A percentile compares a stretch with the other conserved stretches of the same genome.
Conservation (phyloP, 2,329 filamentous ascomycete species). For the Fusarium sp. region DNA sequence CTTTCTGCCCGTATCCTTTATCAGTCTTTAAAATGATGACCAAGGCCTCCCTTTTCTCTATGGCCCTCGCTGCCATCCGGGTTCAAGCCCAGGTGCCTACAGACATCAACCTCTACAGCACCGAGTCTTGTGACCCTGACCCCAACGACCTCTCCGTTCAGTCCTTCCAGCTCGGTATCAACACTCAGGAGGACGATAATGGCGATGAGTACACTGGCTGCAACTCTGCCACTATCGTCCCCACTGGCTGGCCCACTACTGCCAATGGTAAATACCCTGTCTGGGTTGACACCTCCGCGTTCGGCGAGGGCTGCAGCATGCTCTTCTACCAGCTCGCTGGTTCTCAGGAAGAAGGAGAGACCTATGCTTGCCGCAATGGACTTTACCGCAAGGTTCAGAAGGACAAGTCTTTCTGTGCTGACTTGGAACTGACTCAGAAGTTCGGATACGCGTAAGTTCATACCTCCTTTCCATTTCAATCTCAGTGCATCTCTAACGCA, state of each 20-base stretch:
- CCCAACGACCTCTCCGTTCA: slow-evolving; percentile 1
- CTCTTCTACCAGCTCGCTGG: slow-evolving; percentile 21
- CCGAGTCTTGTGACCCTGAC: background rate
- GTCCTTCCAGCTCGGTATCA: background rate
- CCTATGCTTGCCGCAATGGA: slow-evolving; percentile 7
- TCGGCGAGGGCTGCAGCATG: slow-evolving; percentile 13
- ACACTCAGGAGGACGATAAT: background rate
- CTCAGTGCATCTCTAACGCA: background rate
- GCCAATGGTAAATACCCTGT: slow-evolving; percentile 1
- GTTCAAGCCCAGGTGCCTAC: slow-evolving; percentile 7
- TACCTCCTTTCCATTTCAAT: rapidly evolving
- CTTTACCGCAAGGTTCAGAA: slow-evolving; percentile 8
- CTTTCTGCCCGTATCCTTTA: background rate
- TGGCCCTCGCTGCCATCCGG: background rate
- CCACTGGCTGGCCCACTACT: background rate
- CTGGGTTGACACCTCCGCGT: slow-evolving; percentile 7
- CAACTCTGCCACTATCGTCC: background rate
- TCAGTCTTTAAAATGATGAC: background rate
- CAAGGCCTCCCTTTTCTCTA: background rate
- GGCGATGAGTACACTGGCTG: background rate
- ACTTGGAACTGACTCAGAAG: slow-evolving; percentile 2
- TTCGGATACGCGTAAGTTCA: slow-evolving; percentile 6
- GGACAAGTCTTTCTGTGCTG: background rate
- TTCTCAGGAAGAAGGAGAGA: slow-evolving; percentile 2
- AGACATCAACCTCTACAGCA: background rate